Evolutionary conservation across 139 green algal species (phyloP).

Genomic region (Coccomyxa sp.): DNA sequence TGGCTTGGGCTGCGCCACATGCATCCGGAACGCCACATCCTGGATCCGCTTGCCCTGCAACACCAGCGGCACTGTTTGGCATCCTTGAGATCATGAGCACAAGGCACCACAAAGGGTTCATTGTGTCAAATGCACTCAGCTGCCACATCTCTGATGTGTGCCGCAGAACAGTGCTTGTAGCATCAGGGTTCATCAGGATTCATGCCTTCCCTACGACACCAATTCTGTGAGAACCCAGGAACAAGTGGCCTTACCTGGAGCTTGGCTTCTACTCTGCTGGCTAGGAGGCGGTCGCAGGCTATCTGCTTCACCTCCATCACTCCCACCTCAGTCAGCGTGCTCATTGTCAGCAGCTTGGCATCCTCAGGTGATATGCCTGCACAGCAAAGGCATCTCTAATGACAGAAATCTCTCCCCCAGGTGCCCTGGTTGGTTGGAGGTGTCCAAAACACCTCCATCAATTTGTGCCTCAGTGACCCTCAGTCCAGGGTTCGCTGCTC

Average conservation of each 20-base stretch:
- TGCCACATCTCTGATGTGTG: no score
- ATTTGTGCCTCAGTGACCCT: neutral
- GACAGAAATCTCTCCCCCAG: no score
- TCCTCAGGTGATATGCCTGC: conserved; percentile 32
- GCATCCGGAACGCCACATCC: conserved; percentile 90
- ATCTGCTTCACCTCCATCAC: conserved; percentile 82
- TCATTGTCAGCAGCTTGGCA: conserved; percentile 75
- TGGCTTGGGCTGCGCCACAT: conserved; percentile 84
- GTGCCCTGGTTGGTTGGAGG: no score
- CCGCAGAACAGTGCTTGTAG: no score
- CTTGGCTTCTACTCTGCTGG: conserved; percentile 89
- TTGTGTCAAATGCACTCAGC: neutral
- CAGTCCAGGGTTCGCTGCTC: neutral
- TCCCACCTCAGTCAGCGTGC: conserved; percentile 88
- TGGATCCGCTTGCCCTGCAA: conserved; percentile 72
- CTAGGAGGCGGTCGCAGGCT: conserved; percentile 92
- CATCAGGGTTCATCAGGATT: no score
- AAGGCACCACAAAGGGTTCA: neutral
- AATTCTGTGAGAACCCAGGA: no score
- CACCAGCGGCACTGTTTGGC: no score
- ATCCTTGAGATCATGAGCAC: neutral
- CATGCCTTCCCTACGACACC: no score
- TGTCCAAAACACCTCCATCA: neutral
- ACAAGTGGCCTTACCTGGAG: conserved; percentile 30
- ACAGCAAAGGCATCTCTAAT: neutral